A percentile compares a stretch with the other conserved stretches of the same genome.
Evolutionary conservation across 768 basidiomycete species (phyloP).

Genomic region (Lyophyllum shimeji): DNA sequence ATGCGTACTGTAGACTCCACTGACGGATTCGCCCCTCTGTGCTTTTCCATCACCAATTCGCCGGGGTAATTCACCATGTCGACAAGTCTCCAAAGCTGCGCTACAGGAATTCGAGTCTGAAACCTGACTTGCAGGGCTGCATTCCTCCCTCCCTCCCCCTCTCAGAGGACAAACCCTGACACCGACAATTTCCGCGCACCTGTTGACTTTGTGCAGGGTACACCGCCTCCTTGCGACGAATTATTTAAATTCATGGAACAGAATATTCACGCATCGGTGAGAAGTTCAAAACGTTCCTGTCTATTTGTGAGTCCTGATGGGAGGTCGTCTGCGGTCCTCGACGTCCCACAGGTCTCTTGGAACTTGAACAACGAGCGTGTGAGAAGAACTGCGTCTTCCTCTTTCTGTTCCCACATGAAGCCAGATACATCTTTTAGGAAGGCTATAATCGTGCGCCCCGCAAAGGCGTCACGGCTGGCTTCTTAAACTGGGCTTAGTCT

Average conservation of each 20-base stretch:
- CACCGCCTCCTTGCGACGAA: not conserved
- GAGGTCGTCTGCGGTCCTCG: not conserved
- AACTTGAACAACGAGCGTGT: not conserved
- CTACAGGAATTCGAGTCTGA: not conserved
- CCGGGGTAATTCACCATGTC: not conserved
- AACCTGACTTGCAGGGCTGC: not conserved
- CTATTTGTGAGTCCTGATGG: not conserved
- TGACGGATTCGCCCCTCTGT: not conserved
- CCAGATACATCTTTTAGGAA: not conserved
- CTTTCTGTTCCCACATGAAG: not conserved
- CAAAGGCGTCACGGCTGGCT: not conserved
- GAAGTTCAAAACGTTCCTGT: not conserved
- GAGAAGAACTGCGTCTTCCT: not conserved
- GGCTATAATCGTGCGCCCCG: not conserved
- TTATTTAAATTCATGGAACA: not conserved
- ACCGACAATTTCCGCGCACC: not conserved
- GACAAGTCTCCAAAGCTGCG: not conserved
- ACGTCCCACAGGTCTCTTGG: not conserved
- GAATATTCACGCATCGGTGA: not conserved
- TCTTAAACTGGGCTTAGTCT: not conserved
- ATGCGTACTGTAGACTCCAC: not conserved
- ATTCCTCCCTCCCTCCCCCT: not conserved
- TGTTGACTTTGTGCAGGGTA: not conserved
- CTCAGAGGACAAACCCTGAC: not conserved
- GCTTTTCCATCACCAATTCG: not conserved